Evolutionary conservation across 352 stramenopile genomes (phyloP).

Genomic region (Phytophthora fragariae): DNA sequence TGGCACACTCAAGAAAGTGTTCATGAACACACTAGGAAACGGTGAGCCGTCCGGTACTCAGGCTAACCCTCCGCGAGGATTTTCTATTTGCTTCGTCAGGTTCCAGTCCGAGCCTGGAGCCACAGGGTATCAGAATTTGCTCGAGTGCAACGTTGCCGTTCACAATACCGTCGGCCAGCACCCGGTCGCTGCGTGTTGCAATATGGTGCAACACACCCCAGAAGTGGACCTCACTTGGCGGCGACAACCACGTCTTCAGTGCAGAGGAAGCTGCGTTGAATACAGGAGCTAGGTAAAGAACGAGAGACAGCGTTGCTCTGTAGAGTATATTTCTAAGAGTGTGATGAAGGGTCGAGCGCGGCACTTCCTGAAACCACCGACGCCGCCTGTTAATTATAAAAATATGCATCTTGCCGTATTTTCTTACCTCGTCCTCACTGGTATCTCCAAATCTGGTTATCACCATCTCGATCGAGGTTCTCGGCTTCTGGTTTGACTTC

Average conservation of each 20-base stretch:
- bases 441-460: neutral
- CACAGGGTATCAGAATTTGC: neutral
- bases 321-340: neutral
- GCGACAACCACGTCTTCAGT: neutral
- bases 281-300: neutral
- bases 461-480: neutral
- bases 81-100: neutral
- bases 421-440: neutral
- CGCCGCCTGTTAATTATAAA: neutral
- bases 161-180: neutral
- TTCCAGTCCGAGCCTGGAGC: neutral
- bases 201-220: neutral
- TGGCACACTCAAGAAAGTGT: slow-evolving; percentile 1
- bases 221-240: neutral
- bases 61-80: neutral
- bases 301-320: slow-evolving; percentile 2
- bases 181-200: neutral
- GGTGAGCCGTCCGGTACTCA: neutral
- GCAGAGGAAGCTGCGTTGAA: slow-evolving; percentile 3
- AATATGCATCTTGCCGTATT: neutral
- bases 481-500: neutral
- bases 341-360: neutral
- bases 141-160: neutral
- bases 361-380: neutral
- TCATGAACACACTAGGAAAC: neutral